These are phyloP conservation scores for Capronia epimyces DNA, from an alignment of 2,329 filamentous ascomycete genomes.

Conservation along the genomic window DNA sequence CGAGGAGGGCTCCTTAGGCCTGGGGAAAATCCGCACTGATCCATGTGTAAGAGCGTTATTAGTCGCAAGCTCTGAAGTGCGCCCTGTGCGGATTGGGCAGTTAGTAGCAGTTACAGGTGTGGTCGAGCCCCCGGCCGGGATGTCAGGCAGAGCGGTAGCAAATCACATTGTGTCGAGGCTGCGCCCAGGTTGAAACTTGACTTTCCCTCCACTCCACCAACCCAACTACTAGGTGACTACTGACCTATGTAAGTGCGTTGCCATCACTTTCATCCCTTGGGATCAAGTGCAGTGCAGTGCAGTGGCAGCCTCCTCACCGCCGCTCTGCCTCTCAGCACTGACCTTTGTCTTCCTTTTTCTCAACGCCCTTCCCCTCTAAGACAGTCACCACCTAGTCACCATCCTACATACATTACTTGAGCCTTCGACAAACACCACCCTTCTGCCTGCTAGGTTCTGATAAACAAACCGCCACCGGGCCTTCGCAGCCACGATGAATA, in stretches of 20 bases:
- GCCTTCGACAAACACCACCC: not conserved
- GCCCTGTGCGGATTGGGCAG: slow-evolving; percentile 1
- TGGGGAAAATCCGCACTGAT: too few relatives aligned
- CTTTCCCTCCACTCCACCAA: not conserved
- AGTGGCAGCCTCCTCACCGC: not conserved
- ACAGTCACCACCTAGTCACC: not conserved
- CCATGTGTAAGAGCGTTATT: too few relatives aligned
- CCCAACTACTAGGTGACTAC: too few relatives aligned
- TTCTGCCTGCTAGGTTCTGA: not conserved
- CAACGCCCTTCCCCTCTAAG: not conserved
- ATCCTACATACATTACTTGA: not conserved
- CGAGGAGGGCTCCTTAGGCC: too few relatives aligned
- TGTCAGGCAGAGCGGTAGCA: not conserved
- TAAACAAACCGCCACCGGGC: slow-evolving; percentile 10
- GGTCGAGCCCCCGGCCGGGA: not conserved
- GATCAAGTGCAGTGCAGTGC: not conserved
- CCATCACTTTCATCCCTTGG: not conserved
- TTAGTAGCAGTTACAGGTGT: not conserved
- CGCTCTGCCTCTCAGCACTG: slow-evolving; percentile 1
- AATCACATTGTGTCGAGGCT: not conserved
- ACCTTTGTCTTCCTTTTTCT: not conserved
- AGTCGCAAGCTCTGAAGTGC: too few relatives aligned
- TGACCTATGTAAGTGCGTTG: too few relatives aligned
- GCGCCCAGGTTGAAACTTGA: not conserved
- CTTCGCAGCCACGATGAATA: slow-evolving; percentile 52